A percentile compares a stretch with the other conserved stretches of the same genome.
Conservation (phyloP, 208 protist species). For the Endotrypanum monterogeii region DNA sequence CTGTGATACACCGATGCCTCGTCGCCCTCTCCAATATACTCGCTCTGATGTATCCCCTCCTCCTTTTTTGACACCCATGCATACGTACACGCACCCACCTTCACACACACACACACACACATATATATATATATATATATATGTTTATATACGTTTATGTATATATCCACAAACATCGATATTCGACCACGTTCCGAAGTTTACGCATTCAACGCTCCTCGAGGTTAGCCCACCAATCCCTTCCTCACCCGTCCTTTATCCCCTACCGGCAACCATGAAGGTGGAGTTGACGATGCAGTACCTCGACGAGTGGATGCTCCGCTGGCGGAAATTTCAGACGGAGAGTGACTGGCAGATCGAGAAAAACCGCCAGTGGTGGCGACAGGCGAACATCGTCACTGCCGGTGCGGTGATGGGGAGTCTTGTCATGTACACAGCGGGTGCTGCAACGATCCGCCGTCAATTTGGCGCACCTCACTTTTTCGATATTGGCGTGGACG, state of each 20-base stretch:
- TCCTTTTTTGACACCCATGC: not conserved
- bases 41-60: conserved; percentile 3
- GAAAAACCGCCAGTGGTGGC: conserved; percentile 86
- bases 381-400: conserved; percentile 57
- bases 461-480: conserved; percentile 88
- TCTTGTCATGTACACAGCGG: conserved; percentile 73
- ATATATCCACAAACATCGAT: no score
- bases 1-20: not conserved
- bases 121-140: no score
- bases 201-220: not conserved
- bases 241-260: not conserved
- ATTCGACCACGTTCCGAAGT: no score
- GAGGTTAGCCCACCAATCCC: not conserved
- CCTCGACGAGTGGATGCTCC: conserved; percentile 93
- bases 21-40: not conserved
- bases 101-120: no score
- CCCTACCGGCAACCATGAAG: conserved; percentile 46
- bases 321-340: conserved; percentile 91
- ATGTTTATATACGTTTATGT: no score
- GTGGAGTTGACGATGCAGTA: conserved; percentile 89
- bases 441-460: conserved; percentile 68
- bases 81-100: not conserved
- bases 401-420: conserved; percentile 46
- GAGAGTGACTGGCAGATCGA: conserved; percentile 91
- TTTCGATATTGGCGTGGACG: conserved; percentile 85